Evolutionary conservation across 768 basidiomycete genomes (phyloP).

Genomic region (Chiua virens): DNA sequence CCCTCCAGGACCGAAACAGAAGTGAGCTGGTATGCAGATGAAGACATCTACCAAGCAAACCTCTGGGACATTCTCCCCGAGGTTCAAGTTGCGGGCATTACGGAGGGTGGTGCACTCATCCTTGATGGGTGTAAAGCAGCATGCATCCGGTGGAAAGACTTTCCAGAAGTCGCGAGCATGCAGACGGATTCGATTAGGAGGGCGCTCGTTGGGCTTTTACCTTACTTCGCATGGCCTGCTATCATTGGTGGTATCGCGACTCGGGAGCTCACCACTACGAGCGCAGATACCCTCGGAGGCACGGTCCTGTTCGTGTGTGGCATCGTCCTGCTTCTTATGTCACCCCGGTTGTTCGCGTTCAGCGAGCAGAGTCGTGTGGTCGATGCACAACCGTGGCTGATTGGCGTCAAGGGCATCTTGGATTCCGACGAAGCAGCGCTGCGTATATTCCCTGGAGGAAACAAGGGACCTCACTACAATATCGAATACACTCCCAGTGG

Average conservation of each 20-base stretch:
- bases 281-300: no score
- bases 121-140: conserved; percentile 19
- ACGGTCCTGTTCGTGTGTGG: neutral
- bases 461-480: neutral
- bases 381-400: conserved; percentile 16
- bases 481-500: conserved; percentile 14
- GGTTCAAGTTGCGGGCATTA: conserved; percentile 18
- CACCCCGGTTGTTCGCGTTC: conserved; percentile 8
- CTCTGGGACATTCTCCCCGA: conserved; percentile 21
- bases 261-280: neutral
- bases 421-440: conserved; percentile 1
- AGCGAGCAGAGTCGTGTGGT: conserved; percentile 15
- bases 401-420: conserved; percentile 20
- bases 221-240: conserved; percentile 8
- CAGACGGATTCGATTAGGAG: no score
- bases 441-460: conserved; percentile 9
- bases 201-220: neutral
- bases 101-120: conserved; percentile 12
- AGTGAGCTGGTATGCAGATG: conserved; percentile 19
- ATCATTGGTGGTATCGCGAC: conserved; percentile 1
- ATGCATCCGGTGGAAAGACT: conserved; percentile 20
- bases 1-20: neutral
- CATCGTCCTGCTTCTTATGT: neutral
- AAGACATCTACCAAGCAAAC: conserved; percentile 14
- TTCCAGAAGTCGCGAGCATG: conserved; percentile 6